Percentiles rank a stretch among this genome's conserved stretches.
phyloP scores from a whole-genome alignment of 257 asterid species.

The Capsicum baccatum region DNA sequence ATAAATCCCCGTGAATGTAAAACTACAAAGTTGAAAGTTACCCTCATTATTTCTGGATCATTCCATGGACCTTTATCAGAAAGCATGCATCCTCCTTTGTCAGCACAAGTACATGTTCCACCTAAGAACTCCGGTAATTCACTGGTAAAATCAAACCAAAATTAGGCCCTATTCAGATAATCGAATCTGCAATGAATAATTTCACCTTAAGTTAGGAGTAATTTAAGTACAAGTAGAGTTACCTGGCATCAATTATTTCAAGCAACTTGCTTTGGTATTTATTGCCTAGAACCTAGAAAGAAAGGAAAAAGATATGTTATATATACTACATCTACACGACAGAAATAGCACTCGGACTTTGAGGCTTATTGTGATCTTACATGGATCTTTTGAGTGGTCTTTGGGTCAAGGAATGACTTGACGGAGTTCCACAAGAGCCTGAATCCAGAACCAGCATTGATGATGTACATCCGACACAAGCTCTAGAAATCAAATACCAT shows the following conservation, averaged over 20 bases:
- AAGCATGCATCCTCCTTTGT: conserved; percentile 85
- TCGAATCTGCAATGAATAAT: background rate
- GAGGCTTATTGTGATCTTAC: conserved; percentile 44
- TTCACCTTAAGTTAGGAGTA: conserved; percentile 21
- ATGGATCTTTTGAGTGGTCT: conserved; percentile 92
- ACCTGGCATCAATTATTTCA: conserved; percentile 91
- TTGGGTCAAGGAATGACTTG: conserved; percentile 95
- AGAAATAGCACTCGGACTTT: background rate
- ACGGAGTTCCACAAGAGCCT: conserved; percentile 97
- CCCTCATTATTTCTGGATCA: conserved; percentile 90
- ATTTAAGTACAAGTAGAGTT: conserved; percentile 4
- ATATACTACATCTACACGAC: background rate
- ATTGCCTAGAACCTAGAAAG: conserved; percentile 77
- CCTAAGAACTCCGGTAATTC: conserved; percentile 97
- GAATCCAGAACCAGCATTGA: conserved; percentile 97
- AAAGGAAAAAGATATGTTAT: conserved; percentile 23
- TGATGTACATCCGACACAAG: conserved; percentile 87
- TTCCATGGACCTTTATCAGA: conserved; percentile 99
- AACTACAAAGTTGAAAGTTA: conserved; percentile 25
- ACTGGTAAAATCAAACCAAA: conserved; percentile 40
- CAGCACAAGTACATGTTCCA: conserved; percentile 90
- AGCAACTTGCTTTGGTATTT: conserved; percentile 94
- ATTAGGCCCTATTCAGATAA: background rate
- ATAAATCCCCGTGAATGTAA: background rate
- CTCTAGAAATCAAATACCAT: conserved; percentile 50